phyloP scores from a whole-genome alignment of 768 basidiomycete genomes.

The Candolleomyces eurysporus region DNA sequence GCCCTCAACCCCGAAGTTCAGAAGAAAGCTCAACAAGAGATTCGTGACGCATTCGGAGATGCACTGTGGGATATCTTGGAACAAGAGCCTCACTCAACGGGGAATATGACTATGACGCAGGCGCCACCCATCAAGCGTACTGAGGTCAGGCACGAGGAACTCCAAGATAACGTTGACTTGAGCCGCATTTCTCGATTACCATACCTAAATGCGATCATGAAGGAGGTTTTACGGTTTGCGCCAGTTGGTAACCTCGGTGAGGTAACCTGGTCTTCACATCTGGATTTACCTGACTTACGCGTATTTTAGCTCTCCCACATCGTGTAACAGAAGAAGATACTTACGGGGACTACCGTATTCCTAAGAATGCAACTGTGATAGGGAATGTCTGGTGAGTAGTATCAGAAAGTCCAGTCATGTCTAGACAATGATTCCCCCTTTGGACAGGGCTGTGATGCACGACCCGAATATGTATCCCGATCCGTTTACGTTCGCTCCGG shows the following conservation, averaged over 20 bases:
- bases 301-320: constrained; percentile 38
- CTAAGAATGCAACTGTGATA: constrained; percentile 42
- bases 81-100: no score
- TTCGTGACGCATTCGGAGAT: constrained; percentile 29
- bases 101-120: no score
- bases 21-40: constrained; percentile 34
- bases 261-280: constrained; percentile 4
- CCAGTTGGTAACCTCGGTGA: constrained; percentile 40
- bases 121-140: not conserved
- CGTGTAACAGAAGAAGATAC: constrained; percentile 41
- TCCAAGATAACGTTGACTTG: not conserved
- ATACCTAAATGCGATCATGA: constrained; percentile 36
- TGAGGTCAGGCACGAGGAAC: not conserved
- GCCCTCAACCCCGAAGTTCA: constrained; percentile 43
- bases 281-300: not conserved
- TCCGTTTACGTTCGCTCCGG: constrained; percentile 18
- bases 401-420: not conserved
- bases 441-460: constrained; percentile 24
- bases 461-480: constrained; percentile 17
- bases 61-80: constrained; percentile 8
- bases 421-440: not conserved
- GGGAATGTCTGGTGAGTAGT: constrained; percentile 43
- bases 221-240: constrained; percentile 40
- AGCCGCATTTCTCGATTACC: constrained; percentile 23
- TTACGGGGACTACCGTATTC: constrained; percentile 43